phyloP scores from a whole-genome alignment of 2,329 filamentous ascomycete genomes.

The Microascus cirrosus region DNA sequence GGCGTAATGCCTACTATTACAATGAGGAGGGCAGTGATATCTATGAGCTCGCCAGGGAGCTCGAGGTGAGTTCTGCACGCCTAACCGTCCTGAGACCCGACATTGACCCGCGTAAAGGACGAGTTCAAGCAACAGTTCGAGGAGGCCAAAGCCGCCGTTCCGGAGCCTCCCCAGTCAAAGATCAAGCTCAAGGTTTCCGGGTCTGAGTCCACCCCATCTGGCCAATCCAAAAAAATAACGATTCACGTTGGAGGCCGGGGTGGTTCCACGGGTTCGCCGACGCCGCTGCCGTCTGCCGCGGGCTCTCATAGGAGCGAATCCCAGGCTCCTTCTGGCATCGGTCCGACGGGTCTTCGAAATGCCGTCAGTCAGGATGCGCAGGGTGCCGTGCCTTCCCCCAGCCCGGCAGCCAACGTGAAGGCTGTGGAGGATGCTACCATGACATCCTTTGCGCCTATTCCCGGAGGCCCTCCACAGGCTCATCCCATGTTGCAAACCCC shows the following conservation, averaged over 20 bases:
- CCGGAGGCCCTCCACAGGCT: slow-evolving; percentile 6
- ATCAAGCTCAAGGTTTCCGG: slow-evolving; percentile 67
- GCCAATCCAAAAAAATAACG: slow-evolving; percentile 52
- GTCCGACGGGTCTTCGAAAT: neutral
- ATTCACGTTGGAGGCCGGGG: slow-evolving; percentile 55
- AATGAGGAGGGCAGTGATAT: slow-evolving; percentile 90
- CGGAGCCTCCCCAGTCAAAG: slow-evolving; percentile 62
- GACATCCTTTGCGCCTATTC: neutral
- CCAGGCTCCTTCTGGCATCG: neutral
- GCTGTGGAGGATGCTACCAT: slow-evolving; percentile 24
- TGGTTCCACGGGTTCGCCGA: slow-evolving; percentile 26
- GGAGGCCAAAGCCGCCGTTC: slow-evolving; percentile 60
- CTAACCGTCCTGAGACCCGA: neutral
- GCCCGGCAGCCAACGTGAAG: slow-evolving; percentile 22
- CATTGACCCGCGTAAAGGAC: slow-evolving; percentile 33
- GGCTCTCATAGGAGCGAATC: slow-evolving; percentile 14
- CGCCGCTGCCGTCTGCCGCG: slow-evolving; percentile 11
- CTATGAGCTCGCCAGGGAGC: slow-evolving; percentile 61
- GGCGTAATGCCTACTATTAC: slow-evolving; percentile 80
- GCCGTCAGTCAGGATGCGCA: slow-evolving; percentile 23
- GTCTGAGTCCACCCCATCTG: slow-evolving; percentile 27
- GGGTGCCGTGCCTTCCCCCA: slow-evolving; percentile 31
- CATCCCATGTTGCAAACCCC: neutral
- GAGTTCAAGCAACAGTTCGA: slow-evolving; percentile 58
- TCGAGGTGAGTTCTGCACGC: slow-evolving; percentile 51